Percentiles rank a stretch among this genome's conserved stretches.
phyloP scores from a whole-genome alignment of 2,329 filamentous ascomycete genomes.

The Paraphoma chrysanthemicola region DNA sequence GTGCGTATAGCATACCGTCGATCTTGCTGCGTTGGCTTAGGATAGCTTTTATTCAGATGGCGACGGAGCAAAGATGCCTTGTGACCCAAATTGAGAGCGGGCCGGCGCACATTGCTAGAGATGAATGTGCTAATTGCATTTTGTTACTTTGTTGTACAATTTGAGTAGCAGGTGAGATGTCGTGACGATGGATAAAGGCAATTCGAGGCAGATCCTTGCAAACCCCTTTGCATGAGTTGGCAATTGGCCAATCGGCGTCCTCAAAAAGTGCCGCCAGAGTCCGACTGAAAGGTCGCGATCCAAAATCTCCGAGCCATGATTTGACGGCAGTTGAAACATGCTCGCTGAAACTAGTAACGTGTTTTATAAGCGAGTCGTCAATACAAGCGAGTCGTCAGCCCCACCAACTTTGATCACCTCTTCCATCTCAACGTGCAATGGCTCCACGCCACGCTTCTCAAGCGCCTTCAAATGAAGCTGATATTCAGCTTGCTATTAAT shows the following conservation, averaged over 20 bases:
- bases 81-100: neutral
- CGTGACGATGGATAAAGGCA: conserved; percentile 11
- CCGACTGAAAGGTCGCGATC: neutral
- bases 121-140: conserved; percentile 16
- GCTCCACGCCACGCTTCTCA: too few species aligned
- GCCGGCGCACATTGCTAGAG: conserved; percentile 11
- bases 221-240: neutral
- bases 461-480: too few species aligned
- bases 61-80: neutral
- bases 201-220: neutral
- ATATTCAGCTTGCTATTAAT: too few species aligned
- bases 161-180: neutral
- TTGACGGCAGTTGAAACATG: conserved; percentile 6
- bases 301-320: conserved; percentile 7
- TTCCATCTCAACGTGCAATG: too few species aligned
- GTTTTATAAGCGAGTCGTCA: too few species aligned
- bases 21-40: neutral
- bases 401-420: too few species aligned
- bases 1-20: neutral
- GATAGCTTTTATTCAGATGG: neutral
- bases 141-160: conserved; percentile 6
- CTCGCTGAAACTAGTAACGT: neutral
- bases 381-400: too few species aligned
- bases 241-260: conserved; percentile 2
- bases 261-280: neutral